Evolutionary conservation across 2,329 filamentous ascomycete species (phyloP), one percentile per base, ranked within the genome.

Genomic region (Beauveria scarabaeidicola): DNA sequence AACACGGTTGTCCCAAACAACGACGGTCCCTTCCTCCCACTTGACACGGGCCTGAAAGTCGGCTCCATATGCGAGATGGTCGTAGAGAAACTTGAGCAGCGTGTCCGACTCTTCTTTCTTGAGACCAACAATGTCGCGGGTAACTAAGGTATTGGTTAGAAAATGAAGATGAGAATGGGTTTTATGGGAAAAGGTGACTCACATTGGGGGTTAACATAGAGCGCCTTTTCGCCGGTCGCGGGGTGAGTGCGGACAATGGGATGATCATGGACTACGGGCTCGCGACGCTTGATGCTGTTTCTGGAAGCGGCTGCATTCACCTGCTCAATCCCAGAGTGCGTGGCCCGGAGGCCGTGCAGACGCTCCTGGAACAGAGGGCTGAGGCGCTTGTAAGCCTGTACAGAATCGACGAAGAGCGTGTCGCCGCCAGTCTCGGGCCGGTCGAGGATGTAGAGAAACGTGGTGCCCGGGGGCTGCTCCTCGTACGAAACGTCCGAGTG

Each of bases 401-500:
- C 89, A 68, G 86, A 83, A 68, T 91, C 86, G 40, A 79, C 83
- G 67, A 94, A 94, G 3, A 92, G 74, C 0, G 90, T 94, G 69
- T 94, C 89, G 44, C 90, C 90, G 36, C 90, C 90, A 0, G 82
- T 84, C 46, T 80, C 77, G 1, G 90, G 90, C 27, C 83, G 85
- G 68, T 94, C 90, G 10, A 95, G 80, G 52, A 90, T 78, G 69
- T 92, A 93, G 47, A 95, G 73, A 74, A 94, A 93, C 0, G 90
- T 93, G 0, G 89, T 93, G 48, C 89, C 89, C 0, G 90, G 89
- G 3, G 90, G 89, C 73, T 94, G 90, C 65, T 82, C 77, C 74
- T 94, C 90, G 68, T 92, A 94, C 1, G 87, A 88, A 1, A 94
- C 86, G 65, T 94, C 90, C 0, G 84, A 87, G 73, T 94, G 90